phyloP scores from a whole-genome alignment of 805 yeast species.

The Candida taoyuanica region DNA sequence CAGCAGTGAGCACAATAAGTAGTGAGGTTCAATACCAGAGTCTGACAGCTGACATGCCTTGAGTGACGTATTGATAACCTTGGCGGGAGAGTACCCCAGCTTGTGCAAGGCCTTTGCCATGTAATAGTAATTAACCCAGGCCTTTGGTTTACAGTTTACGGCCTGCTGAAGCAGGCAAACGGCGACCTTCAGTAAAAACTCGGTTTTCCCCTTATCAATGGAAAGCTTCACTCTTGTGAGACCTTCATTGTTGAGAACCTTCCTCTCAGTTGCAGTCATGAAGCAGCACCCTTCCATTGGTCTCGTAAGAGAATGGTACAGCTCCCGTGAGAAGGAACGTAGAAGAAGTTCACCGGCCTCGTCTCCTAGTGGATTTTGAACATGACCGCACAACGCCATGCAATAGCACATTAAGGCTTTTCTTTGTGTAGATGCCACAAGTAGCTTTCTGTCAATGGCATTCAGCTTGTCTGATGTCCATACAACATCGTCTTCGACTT shows the following conservation, averaged over 20 bases:
- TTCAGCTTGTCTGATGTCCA: slow-evolving; percentile 87
- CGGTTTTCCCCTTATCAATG: slow-evolving; percentile 4
- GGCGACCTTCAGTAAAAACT: slow-evolving; percentile 31
- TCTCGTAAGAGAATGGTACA: slow-evolving; percentile 38
- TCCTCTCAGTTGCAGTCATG: slow-evolving; percentile 19
- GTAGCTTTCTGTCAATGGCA: slow-evolving; percentile 50
- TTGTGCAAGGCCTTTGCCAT: slow-evolving; percentile 56
- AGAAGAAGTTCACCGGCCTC: slow-evolving; percentile 41
- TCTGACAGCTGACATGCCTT: slow-evolving; percentile 39
- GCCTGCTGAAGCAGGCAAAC: slow-evolving; percentile 45
- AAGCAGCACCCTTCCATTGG: slow-evolving; percentile 67
- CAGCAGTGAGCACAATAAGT: slow-evolving; percentile 50
- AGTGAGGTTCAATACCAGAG: slow-evolving; percentile 70
- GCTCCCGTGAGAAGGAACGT: slow-evolving; percentile 50
- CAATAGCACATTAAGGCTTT: slow-evolving; percentile 67
- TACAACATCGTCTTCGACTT: slow-evolving; percentile 86
- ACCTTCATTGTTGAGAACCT: slow-evolving; percentile 22
- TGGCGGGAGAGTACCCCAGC: slow-evolving; percentile 30
- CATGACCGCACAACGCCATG: slow-evolving; percentile 56
- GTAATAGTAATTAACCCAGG: slow-evolving; percentile 62
- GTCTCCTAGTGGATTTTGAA: slow-evolving; percentile 19
- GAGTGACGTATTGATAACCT: slow-evolving; percentile 39
- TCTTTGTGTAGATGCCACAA: slow-evolving; percentile 61
- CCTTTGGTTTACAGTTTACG: slow-evolving; percentile 35
- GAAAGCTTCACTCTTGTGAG: not conserved